phyloP scores from a whole-genome alignment of 352 stramenopile species.

The Blastocystis sp. region DNA sequence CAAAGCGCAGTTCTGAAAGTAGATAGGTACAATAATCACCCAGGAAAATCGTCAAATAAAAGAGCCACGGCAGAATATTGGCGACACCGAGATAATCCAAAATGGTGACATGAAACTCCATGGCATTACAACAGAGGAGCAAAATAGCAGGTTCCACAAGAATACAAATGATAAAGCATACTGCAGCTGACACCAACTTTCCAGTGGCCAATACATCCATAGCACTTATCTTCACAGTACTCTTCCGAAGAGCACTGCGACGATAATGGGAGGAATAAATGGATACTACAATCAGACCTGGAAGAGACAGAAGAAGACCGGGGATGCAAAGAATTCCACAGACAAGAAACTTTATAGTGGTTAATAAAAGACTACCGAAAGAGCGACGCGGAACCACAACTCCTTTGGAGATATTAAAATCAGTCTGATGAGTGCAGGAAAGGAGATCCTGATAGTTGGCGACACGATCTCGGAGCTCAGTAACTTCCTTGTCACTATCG shows the following conservation, averaged over 20 bases:
- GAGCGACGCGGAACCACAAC: neutral
- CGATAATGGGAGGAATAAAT: conserved; percentile 46
- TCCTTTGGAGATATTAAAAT: conserved; percentile 38
- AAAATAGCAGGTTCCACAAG: conserved; percentile 33
- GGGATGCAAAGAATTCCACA: conserved; percentile 4
- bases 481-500: neutral
- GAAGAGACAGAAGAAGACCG: conserved; percentile 32
- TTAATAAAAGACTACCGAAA: neutral
- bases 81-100: conserved; percentile 39
- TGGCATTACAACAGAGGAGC: neutral
- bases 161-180: conserved; percentile 60
- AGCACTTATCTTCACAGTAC: conserved; percentile 48
- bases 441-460: conserved; percentile 39
- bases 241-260: conserved; percentile 35
- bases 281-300: conserved; percentile 12
- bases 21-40: neutral
- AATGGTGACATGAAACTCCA: neutral
- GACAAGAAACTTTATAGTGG: conserved; percentile 1
- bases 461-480: neutral
- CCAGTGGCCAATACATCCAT: conserved; percentile 52
- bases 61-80: conserved; percentile 46
- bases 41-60: conserved; percentile 51
- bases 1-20: conserved; percentile 5
- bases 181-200: conserved; percentile 28
- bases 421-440: conserved; percentile 5